A percentile compares a stretch with the other conserved stretches of the same genome.
phyloP scores from a whole-genome alignment of 768 basidiomycete species.

The Hydnomerulius pinastri region DNA sequence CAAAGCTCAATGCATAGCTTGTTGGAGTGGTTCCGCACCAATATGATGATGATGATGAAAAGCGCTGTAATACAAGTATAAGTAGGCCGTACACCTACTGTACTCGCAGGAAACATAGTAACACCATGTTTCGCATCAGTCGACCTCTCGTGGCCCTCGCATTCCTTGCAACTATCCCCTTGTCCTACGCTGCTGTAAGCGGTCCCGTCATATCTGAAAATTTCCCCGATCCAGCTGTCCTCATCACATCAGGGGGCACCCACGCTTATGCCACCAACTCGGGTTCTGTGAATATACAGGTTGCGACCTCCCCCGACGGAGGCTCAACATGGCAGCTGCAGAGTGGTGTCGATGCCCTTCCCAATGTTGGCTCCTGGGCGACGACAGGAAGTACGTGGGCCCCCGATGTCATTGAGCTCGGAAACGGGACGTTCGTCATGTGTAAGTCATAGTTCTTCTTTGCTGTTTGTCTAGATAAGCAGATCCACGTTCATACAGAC shows the following conservation, averaged over 20 bases:
- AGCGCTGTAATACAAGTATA: too few species aligned
- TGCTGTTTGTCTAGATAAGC: too few species aligned
- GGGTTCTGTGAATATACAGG: constrained; percentile 21
- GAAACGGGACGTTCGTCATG: constrained; percentile 19
- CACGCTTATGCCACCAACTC: constrained; percentile 24
- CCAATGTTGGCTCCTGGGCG: constrained; percentile 25
- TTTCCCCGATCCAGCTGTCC: constrained; percentile 26
- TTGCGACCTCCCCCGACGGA: constrained; percentile 22
- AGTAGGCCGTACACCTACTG: too few species aligned
- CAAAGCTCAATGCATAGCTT: too few species aligned
- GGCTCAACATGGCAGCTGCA: constrained; percentile 19
- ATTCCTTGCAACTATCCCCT: not conserved
- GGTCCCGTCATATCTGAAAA: constrained; percentile 22
- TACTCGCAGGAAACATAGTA: too few species aligned
- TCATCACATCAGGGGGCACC: constrained; percentile 8
- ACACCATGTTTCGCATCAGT: not conserved
- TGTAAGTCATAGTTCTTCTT: too few species aligned
- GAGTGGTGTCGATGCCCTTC: constrained; percentile 19
- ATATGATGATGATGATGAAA: too few species aligned
- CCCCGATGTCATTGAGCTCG: constrained; percentile 19
- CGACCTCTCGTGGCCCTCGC: not conserved
- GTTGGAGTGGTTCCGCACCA: too few species aligned
- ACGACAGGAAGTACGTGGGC: constrained; percentile 20
- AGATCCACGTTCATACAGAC: too few species aligned
- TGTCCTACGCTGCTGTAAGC: constrained; percentile 4